phyloP scores from a whole-genome alignment of 805 yeast species.

The Maudiozyma barnettii region DNA sequence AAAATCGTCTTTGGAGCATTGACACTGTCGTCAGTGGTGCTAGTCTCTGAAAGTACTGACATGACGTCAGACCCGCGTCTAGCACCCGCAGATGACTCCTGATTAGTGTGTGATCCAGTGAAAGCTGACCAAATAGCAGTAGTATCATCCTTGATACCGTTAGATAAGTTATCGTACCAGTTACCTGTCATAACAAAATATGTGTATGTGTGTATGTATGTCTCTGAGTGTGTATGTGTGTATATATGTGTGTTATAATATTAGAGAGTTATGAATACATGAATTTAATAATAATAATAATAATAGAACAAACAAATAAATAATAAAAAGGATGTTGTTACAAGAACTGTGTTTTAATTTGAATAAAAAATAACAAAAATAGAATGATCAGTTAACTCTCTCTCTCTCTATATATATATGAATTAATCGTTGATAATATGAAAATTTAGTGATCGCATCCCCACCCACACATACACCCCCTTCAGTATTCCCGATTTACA shows the following conservation, averaged over 20 bases:
- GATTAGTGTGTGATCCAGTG: background rate
- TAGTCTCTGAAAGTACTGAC: background rate
- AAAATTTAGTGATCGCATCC: too few species aligned
- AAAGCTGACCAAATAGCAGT: background rate
- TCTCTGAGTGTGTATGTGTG: background rate
- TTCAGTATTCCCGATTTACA: too few species aligned
- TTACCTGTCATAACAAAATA: background rate
- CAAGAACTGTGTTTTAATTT: too few species aligned
- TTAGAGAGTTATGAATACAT: background rate
- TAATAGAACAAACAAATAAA: too few species aligned
- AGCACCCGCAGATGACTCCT: background rate
- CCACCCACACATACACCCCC: too few species aligned
- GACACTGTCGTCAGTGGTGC: background rate
- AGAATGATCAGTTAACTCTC: too few species aligned
- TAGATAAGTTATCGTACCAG: conserved; percentile 6
- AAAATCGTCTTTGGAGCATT: conserved; percentile 14
- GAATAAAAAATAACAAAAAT: too few species aligned
- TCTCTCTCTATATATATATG: too few species aligned
- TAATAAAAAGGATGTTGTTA: too few species aligned
- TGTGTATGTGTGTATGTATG: background rate
- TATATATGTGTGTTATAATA: background rate
- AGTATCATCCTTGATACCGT: conserved; percentile 12
- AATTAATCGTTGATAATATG: too few species aligned
- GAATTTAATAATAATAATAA: too few species aligned
- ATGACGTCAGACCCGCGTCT: background rate